Percentiles rank a stretch among this genome's conserved stretches.
These are phyloP conservation scores for Triadica sebifera DNA, from an alignment of 345 rosid species.

Conservation along the genomic window DNA sequence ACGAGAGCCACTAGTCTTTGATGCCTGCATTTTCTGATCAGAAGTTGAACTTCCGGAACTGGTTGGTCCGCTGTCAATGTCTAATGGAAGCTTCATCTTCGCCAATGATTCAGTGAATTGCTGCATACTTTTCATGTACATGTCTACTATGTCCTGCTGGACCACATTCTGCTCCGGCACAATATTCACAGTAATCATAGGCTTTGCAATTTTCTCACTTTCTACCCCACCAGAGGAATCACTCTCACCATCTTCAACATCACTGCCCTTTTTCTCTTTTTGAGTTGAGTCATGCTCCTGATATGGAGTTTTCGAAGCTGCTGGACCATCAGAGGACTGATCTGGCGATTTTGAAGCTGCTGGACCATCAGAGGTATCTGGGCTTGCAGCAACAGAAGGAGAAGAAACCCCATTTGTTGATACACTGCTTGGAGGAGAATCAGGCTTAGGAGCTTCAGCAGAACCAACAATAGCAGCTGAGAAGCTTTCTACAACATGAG, in stretches of 20 bases:
- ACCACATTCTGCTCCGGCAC: constrained; percentile 77
- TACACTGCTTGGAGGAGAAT: constrained; percentile 78
- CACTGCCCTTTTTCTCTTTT: constrained; percentile 39
- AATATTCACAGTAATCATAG: constrained; percentile 47
- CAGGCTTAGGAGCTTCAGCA: constrained; percentile 51
- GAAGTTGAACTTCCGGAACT: constrained; percentile 85
- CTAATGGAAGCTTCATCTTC: constrained; percentile 97
- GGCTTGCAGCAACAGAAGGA: constrained; percentile 61
- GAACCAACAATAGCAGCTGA: constrained; percentile 45
- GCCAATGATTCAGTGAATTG: constrained; percentile 99
- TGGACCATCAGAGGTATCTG: constrained; percentile 50
- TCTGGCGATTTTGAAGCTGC: constrained; percentile 20
- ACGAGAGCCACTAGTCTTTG: constrained; percentile 75
- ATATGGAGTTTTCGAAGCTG: constrained; percentile 16
- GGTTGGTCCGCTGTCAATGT: constrained; percentile 63
- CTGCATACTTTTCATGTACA: constrained; percentile 99
- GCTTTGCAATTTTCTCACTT: constrained; percentile 42
- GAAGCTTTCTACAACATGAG: constrained; percentile 45
- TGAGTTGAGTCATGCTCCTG: constrained; percentile 45
- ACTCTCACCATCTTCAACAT: constrained; percentile 42
- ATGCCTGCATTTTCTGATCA: constrained; percentile 62
- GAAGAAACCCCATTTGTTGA: constrained; percentile 75
- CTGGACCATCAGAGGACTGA: constrained; percentile 48
- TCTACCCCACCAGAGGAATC: constrained; percentile 51
- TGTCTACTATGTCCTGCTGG: constrained; percentile 95